Conservation (phyloP, 768 basidiomycete genomes). For the Cystofilobasidium macerans region DNA sequence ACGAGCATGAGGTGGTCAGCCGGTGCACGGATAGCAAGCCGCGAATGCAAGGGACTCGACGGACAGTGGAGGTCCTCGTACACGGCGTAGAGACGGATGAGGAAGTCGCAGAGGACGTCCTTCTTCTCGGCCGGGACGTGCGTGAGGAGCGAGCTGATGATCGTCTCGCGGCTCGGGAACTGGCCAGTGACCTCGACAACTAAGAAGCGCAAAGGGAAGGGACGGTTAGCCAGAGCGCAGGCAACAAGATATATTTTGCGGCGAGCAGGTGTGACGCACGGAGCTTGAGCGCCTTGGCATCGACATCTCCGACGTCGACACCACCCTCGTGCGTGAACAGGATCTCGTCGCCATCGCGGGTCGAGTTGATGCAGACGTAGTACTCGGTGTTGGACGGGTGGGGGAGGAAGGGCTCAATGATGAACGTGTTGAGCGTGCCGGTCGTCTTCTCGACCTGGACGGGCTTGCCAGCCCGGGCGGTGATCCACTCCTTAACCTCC, state of each 20-base stretch:
- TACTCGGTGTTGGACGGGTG: conserved; percentile 89
- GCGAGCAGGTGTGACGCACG: conserved; percentile 34
- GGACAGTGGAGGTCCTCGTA: conserved; percentile 90
- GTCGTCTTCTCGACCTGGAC: conserved; percentile 87
- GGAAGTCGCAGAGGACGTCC: conserved; percentile 86
- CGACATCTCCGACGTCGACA: conserved; percentile 96
- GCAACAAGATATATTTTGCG: too few relatives aligned
- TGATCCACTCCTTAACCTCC: conserved; percentile 77
- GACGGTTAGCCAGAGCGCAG: conserved; percentile 7
- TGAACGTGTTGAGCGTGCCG: conserved; percentile 94
- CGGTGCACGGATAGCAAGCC: neutral
- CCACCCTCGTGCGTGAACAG: conserved; percentile 99
- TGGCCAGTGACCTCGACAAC: conserved; percentile 19
- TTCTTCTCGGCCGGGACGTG: conserved; percentile 75
- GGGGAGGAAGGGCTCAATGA: conserved; percentile 97
- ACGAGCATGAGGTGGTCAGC: neutral
- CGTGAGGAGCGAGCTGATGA: conserved; percentile 64
- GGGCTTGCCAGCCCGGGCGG: conserved; percentile 77
- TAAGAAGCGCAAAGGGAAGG: neutral
- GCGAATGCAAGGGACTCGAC: conserved; percentile 9
- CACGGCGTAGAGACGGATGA: conserved; percentile 87
- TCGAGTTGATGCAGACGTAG: conserved; percentile 96
- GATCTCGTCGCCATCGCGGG: conserved; percentile 85
- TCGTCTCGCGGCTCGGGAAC: conserved; percentile 72
- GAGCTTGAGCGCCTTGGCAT: conserved; percentile 87